phyloP scores from a whole-genome alignment of 208 protist species.

The Kentomonas sorsogonicus region DNA sequence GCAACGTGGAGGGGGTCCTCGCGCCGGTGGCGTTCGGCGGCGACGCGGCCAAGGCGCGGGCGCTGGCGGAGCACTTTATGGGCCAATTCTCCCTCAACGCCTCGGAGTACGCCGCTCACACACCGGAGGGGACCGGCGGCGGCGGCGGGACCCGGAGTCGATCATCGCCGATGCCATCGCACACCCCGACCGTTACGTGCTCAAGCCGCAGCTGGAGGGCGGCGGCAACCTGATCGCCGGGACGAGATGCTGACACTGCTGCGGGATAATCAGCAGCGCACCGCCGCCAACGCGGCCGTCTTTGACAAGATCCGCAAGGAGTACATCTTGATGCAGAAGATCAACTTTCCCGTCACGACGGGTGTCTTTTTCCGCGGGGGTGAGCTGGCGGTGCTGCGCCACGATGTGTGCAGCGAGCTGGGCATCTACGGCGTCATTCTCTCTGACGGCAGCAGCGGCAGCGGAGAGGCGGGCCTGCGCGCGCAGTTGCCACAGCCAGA shows the following conservation, averaged over 20 bases:
- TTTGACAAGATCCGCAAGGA: constrained; percentile 59
- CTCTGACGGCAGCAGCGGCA: constrained; percentile 17
- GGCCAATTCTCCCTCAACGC: constrained; percentile 87
- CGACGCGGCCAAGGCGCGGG: constrained; percentile 35
- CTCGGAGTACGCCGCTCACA: constrained; percentile 30
- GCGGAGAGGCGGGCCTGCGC: not conserved
- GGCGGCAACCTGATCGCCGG: constrained; percentile 91
- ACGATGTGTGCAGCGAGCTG: constrained; percentile 81
- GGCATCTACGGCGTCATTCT: constrained; percentile 84
- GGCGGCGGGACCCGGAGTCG: constrained; percentile 32
- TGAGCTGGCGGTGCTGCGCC: constrained; percentile 38
- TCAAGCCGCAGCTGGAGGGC: constrained; percentile 96
- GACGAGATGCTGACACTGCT: constrained; percentile 60
- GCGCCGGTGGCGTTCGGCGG: constrained; percentile 48
- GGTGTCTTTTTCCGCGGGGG: constrained; percentile 55
- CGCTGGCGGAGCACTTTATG: constrained; percentile 68
- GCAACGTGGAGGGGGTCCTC: constrained; percentile 57
- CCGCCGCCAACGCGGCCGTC: constrained; percentile 15
- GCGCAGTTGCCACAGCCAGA: too few species aligned
- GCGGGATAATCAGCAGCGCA: constrained; percentile 13
- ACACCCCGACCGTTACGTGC: constrained; percentile 80
- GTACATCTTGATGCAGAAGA: constrained; percentile 91
- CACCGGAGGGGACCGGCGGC: constrained; percentile 7
- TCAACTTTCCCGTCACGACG: constrained; percentile 45
- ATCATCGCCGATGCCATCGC: constrained; percentile 61